Evolutionary conservation across 2,329 filamentous ascomycete species (phyloP).

Genomic region (Alternaria consortialis): DNA sequence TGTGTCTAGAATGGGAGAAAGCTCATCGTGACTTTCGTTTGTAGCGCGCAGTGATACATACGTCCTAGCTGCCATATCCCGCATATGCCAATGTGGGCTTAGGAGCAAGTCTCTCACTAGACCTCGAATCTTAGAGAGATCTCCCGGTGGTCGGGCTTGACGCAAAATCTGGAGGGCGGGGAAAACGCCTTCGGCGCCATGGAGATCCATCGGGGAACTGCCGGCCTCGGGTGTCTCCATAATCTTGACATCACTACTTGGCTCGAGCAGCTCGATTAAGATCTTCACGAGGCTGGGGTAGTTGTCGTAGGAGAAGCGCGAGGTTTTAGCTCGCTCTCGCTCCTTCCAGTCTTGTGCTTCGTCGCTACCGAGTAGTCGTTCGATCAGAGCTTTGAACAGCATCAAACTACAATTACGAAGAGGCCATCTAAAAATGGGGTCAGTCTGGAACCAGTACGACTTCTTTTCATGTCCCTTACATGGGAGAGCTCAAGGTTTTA

Average conservation of each 20-base stretch:
- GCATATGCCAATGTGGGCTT: conserved; percentile 79
- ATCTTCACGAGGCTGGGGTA: conserved; percentile 72
- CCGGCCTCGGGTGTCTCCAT: conserved; percentile 30
- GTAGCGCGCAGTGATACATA: conserved; percentile 54
- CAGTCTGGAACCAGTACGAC: conserved; percentile 1
- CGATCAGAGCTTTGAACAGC: conserved; percentile 85
- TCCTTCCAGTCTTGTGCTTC: conserved; percentile 69
- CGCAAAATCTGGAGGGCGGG: conserved; percentile 84
- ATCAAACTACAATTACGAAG: conserved; percentile 93
- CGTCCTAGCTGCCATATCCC: conserved; percentile 81
- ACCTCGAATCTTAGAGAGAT: conserved; percentile 64
- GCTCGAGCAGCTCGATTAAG: conserved; percentile 67
- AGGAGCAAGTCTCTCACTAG: conserved; percentile 70
- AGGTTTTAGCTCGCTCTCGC: conserved; percentile 47
- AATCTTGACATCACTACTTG: conserved; percentile 37
- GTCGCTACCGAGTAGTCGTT: conserved; percentile 77
- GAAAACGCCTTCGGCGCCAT: conserved; percentile 73
- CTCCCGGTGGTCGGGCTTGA: conserved; percentile 71
- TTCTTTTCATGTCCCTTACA: conserved; percentile 62
- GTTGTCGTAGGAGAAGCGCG: conserved; percentile 73
- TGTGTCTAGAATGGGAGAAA: conserved; percentile 29
- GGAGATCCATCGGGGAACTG: conserved; percentile 44
- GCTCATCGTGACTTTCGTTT: conserved; percentile 34
- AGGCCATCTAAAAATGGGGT: conserved; percentile 71
- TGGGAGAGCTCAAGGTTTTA: conserved; percentile 77